Evolutionary conservation across 768 basidiomycete species (phyloP), one percentile per base, ranked within the genome.

Genomic region (Russula sp.): DNA sequence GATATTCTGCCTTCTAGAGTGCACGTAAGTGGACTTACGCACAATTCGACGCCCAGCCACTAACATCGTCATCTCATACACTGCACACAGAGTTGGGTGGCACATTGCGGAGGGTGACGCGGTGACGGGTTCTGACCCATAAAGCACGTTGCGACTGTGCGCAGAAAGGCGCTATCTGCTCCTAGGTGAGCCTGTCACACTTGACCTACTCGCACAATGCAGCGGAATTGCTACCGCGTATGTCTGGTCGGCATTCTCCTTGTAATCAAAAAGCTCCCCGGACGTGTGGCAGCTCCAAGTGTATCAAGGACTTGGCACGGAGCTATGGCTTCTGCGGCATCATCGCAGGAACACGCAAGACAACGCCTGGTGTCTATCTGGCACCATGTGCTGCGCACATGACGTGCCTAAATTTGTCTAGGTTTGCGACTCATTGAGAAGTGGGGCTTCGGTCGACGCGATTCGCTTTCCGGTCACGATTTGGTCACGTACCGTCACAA

Each of bases 191-290:
- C 81, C 95, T 49, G 85, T 97, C 46, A 95, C 92, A 9, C 78
- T 99, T 68, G 98, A 98, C 71, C 79, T 95, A 60, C 80, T 99
- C 56, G 93, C 97, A 9, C 79, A 96, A 68, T 98, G 96, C 74
- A 94, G 93, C 67, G 97, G 97, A 5, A 98, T 98, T 66, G 96
- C 96, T n/a, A 96, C 93, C 34, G 88, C 89, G 94, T 95, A 69
- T 73, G 85, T 70, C n/a, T 9, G 9, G 43, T 29, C 42, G 18
- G 16, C 6, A 45, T 20, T 11, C 38, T 56, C 5, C 8, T 42
- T 29, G 25, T 18, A 9, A 10, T 18, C 14, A 36, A 5, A 18
- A 18, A 10, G 25, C 38, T 49, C 32, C 58, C 13, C 38, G 41
- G 20, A 42, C 25, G 25, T 29, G 25, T 29, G 2, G 25, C 25